Base-by-base conservation (phyloP, 192 early-diverging fungal genomes). In the Pilobolus umbonatus region DNA sequence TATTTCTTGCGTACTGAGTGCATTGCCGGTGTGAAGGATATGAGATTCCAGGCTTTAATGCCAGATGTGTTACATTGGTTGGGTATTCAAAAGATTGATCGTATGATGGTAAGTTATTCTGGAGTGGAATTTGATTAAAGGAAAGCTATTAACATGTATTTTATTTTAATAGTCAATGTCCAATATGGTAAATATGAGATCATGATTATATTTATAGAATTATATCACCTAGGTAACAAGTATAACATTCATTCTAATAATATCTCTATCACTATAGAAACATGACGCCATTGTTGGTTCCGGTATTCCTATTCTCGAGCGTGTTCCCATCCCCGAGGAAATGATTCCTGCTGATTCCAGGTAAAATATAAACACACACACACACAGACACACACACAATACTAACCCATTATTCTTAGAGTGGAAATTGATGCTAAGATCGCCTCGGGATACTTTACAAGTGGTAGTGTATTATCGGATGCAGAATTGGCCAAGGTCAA, bases 391-490 rank as follows among this genome's bases (percentile, higher is more conserved):
- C 44, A 45, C n/a, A n/a, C n/a, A n/a, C n/a, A n/a, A n/a, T n/a
- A n/a, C n/a, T n/a, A n/a, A n/a, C n/a, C n/a, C n/a, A n/a, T n/a
- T n/a, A n/a, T n/a, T n/a, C n/a, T n/a, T 43, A 64, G 68, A 51
- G 94, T 97, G 21, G 94, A 97, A 73, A 97, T 97, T 66, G 91
- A 97, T 55, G 94, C 94, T 39, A 97, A 97, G 79, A 88, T 97
- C 50, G 94, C 92, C 7, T 83, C 90, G n/a, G 94, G 94, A 0
- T 97, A 96, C 73, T 96, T 96, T 67, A 89, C 88, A 10, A 85
- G 74, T 15, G 82, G 81, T 34, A 72, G 69, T 8, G 77, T 81
- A 22, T 81, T 80, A 0, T 75, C 76, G 4, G 74, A 75, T 1
- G 77, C 78, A 5, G 81, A 84, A 36, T 66, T 96, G 36, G 61